Evolutionary conservation across 2,329 filamentous ascomycete species (phyloP).

Genomic region (Aureobasidium leucospermi): DNA sequence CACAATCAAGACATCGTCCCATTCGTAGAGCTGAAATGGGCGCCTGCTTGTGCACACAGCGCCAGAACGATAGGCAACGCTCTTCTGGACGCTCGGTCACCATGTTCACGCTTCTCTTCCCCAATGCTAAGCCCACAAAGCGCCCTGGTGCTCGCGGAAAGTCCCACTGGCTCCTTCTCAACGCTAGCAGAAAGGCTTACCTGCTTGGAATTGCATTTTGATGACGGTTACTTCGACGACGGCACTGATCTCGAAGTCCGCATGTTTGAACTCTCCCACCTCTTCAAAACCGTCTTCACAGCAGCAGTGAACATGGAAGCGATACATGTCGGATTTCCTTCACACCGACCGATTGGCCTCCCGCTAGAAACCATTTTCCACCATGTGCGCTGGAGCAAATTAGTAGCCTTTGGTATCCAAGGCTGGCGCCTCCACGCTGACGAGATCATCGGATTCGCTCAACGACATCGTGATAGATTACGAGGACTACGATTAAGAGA

Average conservation of each 20-base stretch:
- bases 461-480: constrained; percentile 49
- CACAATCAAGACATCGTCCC: constrained; percentile 37
- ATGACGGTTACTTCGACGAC: constrained; percentile 46
- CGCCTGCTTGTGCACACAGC: constrained; percentile 54
- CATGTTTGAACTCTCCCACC: constrained; percentile 49
- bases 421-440: constrained; percentile 54
- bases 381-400: constrained; percentile 51
- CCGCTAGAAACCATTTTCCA: constrained; percentile 57
- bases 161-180: constrained; percentile 41
- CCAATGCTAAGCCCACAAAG: constrained; percentile 57
- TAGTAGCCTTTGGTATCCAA: constrained; percentile 58
- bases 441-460: constrained; percentile 53
- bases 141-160: constrained; percentile 43
- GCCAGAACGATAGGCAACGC: constrained; percentile 52
- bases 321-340: constrained; percentile 58
- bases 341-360: constrained; percentile 48
- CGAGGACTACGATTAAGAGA: constrained; percentile 53
- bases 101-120: constrained; percentile 53
- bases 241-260: constrained; percentile 48
- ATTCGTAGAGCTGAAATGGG: constrained; percentile 51
- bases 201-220: constrained; percentile 57
- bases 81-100: constrained; percentile 48
- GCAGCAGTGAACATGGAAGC: constrained; percentile 54
- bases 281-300: constrained; percentile 52
- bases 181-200: constrained; percentile 51